Evolutionary conservation across 768 basidiomycete genomes (phyloP).

Genomic region (Trametes meyenii): DNA sequence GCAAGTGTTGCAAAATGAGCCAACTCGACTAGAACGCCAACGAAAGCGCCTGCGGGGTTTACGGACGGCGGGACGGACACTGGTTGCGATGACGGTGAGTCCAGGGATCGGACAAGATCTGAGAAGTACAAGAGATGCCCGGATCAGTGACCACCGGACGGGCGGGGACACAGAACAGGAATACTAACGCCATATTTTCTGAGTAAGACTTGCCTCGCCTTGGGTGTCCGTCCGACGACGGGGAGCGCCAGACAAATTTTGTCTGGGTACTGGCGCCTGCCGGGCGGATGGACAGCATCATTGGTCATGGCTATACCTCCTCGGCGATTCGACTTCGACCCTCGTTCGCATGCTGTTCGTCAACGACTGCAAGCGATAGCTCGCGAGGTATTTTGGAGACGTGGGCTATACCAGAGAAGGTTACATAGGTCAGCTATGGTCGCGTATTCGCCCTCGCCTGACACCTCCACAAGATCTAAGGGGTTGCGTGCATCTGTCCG

Average conservation of each 20-base stretch:
- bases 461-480: constrained; percentile 17
- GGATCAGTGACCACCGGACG: constrained; percentile 16
- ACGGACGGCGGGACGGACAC: constrained; percentile 12
- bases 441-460: not conserved
- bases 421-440: constrained; percentile 1
- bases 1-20: constrained; percentile 15
- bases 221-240: constrained; percentile 1
- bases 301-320: constrained; percentile 16
- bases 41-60: constrained; percentile 16
- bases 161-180: constrained; percentile 9
- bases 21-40: constrained; percentile 5
- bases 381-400: not conserved
- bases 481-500: constrained; percentile 10
- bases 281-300: constrained; percentile 18
- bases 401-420: constrained; percentile 13
- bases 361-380: not conserved
- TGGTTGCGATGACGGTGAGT: constrained; percentile 7
- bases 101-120: constrained; percentile 20
- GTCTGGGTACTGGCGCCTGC: constrained; percentile 1
- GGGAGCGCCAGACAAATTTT: constrained; percentile 14
- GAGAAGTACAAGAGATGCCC: constrained; percentile 1
- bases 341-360: not conserved
- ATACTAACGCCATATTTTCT: constrained; percentile 3
- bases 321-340: constrained; percentile 7
- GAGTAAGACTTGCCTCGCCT: constrained; percentile 18